Conservation (phyloP, 2,329 filamentous ascomycete genomes). For the Seiridium cupressi region DNA sequence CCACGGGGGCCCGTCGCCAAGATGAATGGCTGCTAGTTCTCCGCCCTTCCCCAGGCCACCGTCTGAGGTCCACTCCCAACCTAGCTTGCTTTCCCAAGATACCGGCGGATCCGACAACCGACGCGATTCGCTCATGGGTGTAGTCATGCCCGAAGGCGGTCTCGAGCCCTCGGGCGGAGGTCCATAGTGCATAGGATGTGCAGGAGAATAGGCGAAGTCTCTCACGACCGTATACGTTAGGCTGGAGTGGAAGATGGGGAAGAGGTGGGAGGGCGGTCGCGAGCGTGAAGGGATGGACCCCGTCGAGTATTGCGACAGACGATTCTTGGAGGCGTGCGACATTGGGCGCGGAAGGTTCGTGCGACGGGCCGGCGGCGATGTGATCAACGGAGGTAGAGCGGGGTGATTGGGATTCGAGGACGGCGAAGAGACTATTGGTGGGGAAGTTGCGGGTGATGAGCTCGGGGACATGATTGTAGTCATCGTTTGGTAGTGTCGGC, state of each 20-base stretch:
- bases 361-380: conserved; percentile 56
- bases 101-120: conserved; percentile 80
- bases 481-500: conserved; percentile 33
- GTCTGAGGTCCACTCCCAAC: conserved; percentile 57
- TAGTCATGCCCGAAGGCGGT: conserved; percentile 77
- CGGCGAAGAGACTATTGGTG: conserved; percentile 43
- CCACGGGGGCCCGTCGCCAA: conserved; percentile 86
- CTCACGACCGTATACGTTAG: conserved; percentile 86
- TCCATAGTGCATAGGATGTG: conserved; percentile 89
- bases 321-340: conserved; percentile 77
- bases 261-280: conserved; percentile 76
- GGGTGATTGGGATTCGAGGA: conserved; percentile 51
- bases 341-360: conserved; percentile 63
- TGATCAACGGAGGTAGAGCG: conserved; percentile 55
- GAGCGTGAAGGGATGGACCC: conserved; percentile 68
- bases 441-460: conserved; percentile 53
- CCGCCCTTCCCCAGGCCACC: conserved; percentile 58
- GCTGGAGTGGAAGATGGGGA: conserved; percentile 81
- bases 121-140: conserved; percentile 76
- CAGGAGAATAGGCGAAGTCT: conserved; percentile 87
- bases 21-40: conserved; percentile 78
- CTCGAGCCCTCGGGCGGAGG: conserved; percentile 73
- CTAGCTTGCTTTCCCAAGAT: conserved; percentile 69
- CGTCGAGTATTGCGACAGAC: conserved; percentile 81
- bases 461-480: conserved; percentile 57